Conservation (phyloP, 176 grass and related monocot species). For the Juncus effusus region DNA sequence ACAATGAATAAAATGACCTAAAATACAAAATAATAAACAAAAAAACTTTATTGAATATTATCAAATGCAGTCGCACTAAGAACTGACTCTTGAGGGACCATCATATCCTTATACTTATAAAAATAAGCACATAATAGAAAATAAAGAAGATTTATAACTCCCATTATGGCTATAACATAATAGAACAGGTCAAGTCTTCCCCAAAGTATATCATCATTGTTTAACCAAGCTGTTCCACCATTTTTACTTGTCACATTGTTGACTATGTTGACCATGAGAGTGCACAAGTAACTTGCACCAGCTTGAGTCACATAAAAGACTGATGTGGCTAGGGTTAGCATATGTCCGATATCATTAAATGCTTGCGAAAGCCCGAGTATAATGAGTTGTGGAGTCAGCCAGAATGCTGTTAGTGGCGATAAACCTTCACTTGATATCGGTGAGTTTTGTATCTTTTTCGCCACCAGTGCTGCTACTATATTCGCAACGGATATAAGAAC, state of each 20-base stretch:
- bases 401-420: constrained; percentile 54
- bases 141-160: constrained; percentile 48
- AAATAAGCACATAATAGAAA: constrained; percentile 62
- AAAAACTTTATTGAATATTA: too few relatives aligned
- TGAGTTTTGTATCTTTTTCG: constrained; percentile 51
- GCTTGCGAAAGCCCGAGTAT: constrained; percentile 64
- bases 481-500: constrained; percentile 46
- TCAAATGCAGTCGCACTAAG: too few relatives aligned
- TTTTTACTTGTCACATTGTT: constrained; percentile 40
- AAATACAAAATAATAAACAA: too few relatives aligned
- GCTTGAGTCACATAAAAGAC: constrained; percentile 49
- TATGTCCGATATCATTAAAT: constrained; percentile 64
- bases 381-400: constrained; percentile 66
- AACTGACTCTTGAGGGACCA: neutral
- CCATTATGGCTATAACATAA: constrained; percentile 48
- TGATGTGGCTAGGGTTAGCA: constrained; percentile 56
- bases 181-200: constrained; percentile 68
- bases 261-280: constrained; percentile 34
- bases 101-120: constrained; percentile 64
- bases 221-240: constrained; percentile 44
- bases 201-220: constrained; percentile 44
- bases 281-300: constrained; percentile 62
- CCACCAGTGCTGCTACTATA: constrained; percentile 64
- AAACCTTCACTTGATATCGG: constrained; percentile 52
- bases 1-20: too few relatives aligned